Base-by-base conservation (phyloP, 2,329 filamentous ascomycete species). In the Trichothecium sympodiale region DNA sequence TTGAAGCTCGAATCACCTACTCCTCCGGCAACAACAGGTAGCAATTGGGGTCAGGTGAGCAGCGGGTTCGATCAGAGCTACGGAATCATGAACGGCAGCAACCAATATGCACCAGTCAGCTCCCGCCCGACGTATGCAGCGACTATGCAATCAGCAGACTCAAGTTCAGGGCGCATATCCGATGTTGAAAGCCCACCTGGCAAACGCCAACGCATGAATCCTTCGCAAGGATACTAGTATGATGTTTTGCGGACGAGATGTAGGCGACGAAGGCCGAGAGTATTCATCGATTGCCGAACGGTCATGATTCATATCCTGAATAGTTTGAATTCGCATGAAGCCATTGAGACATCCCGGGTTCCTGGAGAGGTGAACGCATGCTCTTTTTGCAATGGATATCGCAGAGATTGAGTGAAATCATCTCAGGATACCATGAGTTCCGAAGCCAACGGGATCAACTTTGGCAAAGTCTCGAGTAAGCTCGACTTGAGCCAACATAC, bases 1-100 rank as follows among this genome's bases (percentile, higher is more conserved):
- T 42, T 59, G 37, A 76, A 76, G 46, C 73, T 73, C 40, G 67
- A 71, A 34, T 66, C 69, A 3, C 69, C 69, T n/a, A 68, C 71
- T 39, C 67, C 70, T 38, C 71, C 70, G 3, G 66, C 70, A 3
- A 59, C 51, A 14, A 54, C 65, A 8, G 25, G 55, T 54, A 36
- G 72, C 56, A 69, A 64, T 59, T 57, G 57, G 57, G 60, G 62
- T 17, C 67, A 71, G 38, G 61, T 58, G 35, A 47, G 46, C 6
- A 46, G 48, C 33, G 53, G 52, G 20, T 54, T 73, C 34, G 64
- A 65, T 20, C 59, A 63, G 31, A 57, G 61, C 26, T 73, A 70
- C 38, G 61, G 62, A 16, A 61, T 64, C 45, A 54, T 59, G 33
- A 64, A 60, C 35, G 58, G 62, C n/a, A 57, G 59, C 16, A 51